phyloP scores from a whole-genome alignment of 2,329 filamentous ascomycete genomes.

The Colletotrichum navitas region DNA sequence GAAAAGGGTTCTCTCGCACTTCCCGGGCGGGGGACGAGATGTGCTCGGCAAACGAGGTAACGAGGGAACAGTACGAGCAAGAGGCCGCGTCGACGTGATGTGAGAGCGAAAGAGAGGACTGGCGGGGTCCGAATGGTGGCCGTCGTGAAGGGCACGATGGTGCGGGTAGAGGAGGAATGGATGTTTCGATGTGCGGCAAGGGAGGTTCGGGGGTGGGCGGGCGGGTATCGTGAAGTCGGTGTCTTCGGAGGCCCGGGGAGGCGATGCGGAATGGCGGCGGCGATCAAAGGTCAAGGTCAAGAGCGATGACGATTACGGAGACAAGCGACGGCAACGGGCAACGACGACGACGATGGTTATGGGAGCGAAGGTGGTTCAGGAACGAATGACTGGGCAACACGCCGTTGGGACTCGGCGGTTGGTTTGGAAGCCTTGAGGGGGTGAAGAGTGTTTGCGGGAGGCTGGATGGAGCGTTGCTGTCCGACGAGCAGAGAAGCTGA shows the following conservation, averaged over 20 bases:
- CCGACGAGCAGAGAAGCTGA: slow-evolving; percentile 34
- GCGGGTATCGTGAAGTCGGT: slow-evolving; percentile 16
- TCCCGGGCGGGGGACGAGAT: not conserved
- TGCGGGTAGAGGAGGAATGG: slow-evolving; percentile 10
- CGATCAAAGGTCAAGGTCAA: slow-evolving; percentile 18
- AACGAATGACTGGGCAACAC: slow-evolving; percentile 36
- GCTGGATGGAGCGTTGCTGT: slow-evolving; percentile 40
- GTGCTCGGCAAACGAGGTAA: slow-evolving; percentile 5
- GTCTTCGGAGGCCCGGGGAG: slow-evolving; percentile 19
- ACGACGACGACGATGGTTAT: slow-evolving; percentile 6
- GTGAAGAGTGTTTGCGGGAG: slow-evolving; percentile 25
- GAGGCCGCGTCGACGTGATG: slow-evolving; percentile 11
- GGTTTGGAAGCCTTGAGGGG: not conserved
- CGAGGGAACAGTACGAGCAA: slow-evolving; percentile 8
- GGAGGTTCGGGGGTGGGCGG: not conserved
- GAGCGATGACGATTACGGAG: slow-evolving; percentile 17
- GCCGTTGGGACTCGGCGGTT: not conserved
- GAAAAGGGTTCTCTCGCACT: slow-evolving; percentile 1
- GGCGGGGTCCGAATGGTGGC: slow-evolving; percentile 1
- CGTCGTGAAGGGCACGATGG: slow-evolving; percentile 18
- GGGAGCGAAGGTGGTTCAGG: slow-evolving; percentile 36
- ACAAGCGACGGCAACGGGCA: slow-evolving; percentile 4
- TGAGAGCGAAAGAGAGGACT: slow-evolving; percentile 9
- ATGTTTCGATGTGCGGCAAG: slow-evolving; percentile 21
- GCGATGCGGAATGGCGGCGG: slow-evolving; percentile 5